These are phyloP conservation scores for Podospora fimiseda DNA, from an alignment of 495 filamentous ascomycete genomes.

Conservation along the genomic window DNA sequence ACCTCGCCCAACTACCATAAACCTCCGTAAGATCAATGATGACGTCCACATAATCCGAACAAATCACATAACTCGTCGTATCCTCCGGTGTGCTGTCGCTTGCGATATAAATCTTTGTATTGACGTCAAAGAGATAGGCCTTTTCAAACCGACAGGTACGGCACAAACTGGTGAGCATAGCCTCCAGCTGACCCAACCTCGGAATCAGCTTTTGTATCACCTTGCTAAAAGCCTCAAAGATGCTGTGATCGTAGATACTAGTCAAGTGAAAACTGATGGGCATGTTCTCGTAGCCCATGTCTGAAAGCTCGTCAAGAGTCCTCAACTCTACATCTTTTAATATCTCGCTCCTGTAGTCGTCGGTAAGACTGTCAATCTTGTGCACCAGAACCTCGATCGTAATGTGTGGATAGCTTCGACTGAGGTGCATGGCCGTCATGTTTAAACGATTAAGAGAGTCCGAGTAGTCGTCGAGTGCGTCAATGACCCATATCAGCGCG, in stretches of 20 bases:
- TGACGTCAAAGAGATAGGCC: conserved; percentile 91
- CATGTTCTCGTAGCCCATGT: conserved; percentile 84
- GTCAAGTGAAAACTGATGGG: conserved; percentile 91
- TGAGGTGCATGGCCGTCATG: conserved; percentile 76
- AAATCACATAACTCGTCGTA: conserved; percentile 92
- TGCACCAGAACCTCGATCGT: conserved; percentile 98
- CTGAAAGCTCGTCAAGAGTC: conserved; percentile 93
- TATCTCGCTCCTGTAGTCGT: conserved; percentile 89
- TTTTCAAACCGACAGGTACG: conserved; percentile 92
- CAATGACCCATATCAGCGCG: conserved; percentile 95
- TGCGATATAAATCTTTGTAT: conserved; percentile 97
- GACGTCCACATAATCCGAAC: conserved; percentile 94
- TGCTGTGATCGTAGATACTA: conserved; percentile 94
- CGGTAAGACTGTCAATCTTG: conserved; percentile 90
- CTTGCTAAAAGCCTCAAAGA: conserved; percentile 97
- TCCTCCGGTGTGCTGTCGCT: conserved; percentile 89
- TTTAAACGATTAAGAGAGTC: conserved; percentile 83
- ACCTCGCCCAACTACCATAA: conserved; percentile 68
- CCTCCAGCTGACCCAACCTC: conserved; percentile 83
- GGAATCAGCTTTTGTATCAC: conserved; percentile 97
- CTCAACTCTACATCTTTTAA: conserved; percentile 92
- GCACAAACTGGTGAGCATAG: conserved; percentile 81
- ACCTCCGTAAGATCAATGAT: conserved; percentile 94
- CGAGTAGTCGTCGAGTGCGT: conserved; percentile 94
- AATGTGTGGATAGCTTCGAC: conserved; percentile 79